Base-by-base conservation (phyloP, 805 yeast species). In the Candida jianshihensis region DNA sequence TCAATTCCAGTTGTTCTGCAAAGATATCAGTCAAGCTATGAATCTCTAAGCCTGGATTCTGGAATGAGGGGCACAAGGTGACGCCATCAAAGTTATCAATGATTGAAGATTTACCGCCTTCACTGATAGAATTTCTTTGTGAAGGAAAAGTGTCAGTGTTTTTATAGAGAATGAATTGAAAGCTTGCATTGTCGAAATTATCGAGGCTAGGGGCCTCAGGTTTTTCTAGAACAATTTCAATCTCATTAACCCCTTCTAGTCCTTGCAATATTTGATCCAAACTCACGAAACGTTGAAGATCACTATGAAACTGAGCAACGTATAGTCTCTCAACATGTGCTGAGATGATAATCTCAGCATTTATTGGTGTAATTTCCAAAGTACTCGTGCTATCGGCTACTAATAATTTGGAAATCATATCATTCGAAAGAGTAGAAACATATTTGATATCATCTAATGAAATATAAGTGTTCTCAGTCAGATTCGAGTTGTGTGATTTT, bases 301-400 rank as follows among this genome's bases (percentile, higher is more conserved):
- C n/a, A 7, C 7, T 24, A 12, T 11, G 26, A 5, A 12, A 9
- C 4, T 26, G 35, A n/a, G 34, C 35, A 12, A 39, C 25, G 19
- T 29, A 37, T 14, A 46, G 13, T 21, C 26, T 38, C 19, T 34
- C 33, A 12, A 46, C 36, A n/a, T 38, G 38, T 9, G 30, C 12
- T 6, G 40, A 19, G n/a, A 46, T 36, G 11, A 39, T 16, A 30
- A 46, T 32, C 25, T 46, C 49, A 2, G 47, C 42, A n/a, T 39
- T 46, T 1, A 41, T 29, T n/a, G 41, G 26, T 11, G 37, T 34
- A 24, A 43, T 32, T 3, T 29, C 24, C 13, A 15, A 15, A 9
- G 24, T 11, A 12, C 5, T 19, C 13, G 26, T 11, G 19, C 11
- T 14, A 19, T 7, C 15, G 5, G 16, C 12, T 3, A 25, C 38